Evolutionary conservation across 2,329 filamentous ascomycete species (phyloP), one percentile per base, ranked within the genome.

Genomic region (Colletotrichum brevisporum): DNA sequence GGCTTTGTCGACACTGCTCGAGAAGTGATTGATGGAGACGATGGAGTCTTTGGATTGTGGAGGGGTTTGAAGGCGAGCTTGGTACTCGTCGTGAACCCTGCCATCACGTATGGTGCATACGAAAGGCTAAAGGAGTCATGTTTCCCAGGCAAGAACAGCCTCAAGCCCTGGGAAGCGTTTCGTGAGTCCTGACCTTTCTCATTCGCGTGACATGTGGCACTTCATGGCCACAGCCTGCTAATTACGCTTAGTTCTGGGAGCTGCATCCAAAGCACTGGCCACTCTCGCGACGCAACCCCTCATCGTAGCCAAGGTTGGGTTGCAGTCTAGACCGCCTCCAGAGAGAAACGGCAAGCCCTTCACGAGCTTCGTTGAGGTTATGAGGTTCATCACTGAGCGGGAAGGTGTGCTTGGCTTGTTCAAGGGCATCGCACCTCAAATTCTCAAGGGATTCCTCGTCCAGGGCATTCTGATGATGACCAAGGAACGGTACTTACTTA

Each of bases 381-480:
- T 99, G 94, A 86, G 86, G 71, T 98, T 97, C 79, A 98, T 99
- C 74, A 83, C 98, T 63, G 85, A 97, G 76, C 91, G 97, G 71
- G 96, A 99, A 78, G 96, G 96, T 4, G 79, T 88, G 1, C 76
- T 91, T 13, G 92, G 92, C n/a, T 86, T 99, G 1, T 99, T 98
- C 86, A 99, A 99, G 84, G 96, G 96, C 50, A 97, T 99, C 73
- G 94, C 90, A 0, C 96, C 96, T 3, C 96, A 99, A 80, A 92
- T 99, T 59, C 81, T 94, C 68, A 99, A 99, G 82, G 96, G 96
- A 1, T 83, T 99, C 60, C 79, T 99, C 56, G 96, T 99, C 2
- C 96, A 99, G 78, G 96, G 96, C 57, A 90, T 99, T 64, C 85
- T 99, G 47, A 99, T 99, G 96, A 99, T 98, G 94, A 96, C 94